Percentiles rank a stretch among this genome's conserved stretches.
phyloP scores from a whole-genome alignment of 495 filamentous ascomycete species.

The Xylaria curta region DNA sequence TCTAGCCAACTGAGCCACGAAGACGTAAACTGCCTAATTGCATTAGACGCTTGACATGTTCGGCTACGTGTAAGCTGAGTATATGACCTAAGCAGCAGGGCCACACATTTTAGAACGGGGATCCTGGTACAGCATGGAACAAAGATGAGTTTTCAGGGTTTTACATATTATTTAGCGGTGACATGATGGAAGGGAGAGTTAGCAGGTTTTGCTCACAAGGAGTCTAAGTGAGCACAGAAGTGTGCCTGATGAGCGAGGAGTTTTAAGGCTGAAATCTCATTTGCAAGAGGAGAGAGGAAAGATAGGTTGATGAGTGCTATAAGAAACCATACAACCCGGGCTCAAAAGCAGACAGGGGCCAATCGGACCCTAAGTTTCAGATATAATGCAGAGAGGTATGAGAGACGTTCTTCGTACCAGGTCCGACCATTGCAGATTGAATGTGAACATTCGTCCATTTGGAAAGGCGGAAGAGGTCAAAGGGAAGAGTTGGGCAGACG shows the following conservation, averaged over 20 bases:
- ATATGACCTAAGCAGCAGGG: neutral
- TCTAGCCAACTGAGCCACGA: constrained; percentile 31
- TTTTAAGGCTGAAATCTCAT: neutral
- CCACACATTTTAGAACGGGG: neutral
- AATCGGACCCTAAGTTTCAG: neutral
- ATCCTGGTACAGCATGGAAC: neutral
- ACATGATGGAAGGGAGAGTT: neutral
- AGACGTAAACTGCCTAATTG: neutral
- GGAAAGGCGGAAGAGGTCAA: neutral
- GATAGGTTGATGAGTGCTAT: neutral
- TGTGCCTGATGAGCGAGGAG: neutral
- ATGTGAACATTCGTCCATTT: neutral
- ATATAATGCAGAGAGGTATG: too few relatives aligned
- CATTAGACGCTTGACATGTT: neutral
- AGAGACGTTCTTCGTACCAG: neutral
- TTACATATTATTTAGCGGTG: neutral
- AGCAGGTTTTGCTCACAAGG: neutral
- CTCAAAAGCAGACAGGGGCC: neutral
- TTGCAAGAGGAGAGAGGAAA: neutral
- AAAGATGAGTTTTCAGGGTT: neutral
- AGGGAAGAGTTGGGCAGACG: too few relatives aligned
- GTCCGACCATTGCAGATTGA: neutral
- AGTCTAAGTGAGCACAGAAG: neutral
- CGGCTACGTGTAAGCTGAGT: neutral
- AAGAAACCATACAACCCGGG: neutral